Percentiles rank a stretch among this genome's conserved stretches.
Conservation (phyloP, 257 asterid species). For the Solanum piurae region DNA sequence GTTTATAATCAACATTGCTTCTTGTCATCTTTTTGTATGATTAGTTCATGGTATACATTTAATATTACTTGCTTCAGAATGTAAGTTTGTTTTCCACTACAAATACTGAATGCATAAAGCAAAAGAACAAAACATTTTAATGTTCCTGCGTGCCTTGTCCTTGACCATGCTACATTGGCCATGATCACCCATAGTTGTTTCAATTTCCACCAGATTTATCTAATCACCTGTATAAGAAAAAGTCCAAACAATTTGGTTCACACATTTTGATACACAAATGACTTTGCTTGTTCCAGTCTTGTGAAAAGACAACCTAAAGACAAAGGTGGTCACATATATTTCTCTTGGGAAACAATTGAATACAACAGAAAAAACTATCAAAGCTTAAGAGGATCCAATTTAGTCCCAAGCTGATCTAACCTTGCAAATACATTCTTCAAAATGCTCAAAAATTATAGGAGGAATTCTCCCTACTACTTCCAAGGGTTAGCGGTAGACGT, state of each 20-base stretch:
- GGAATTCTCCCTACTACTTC: not conserved
- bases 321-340: not conserved
- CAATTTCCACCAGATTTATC: not conserved
- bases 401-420: not conserved
- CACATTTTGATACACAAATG: not conserved
- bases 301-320: not conserved
- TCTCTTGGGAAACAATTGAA: not conserved
- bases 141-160: not conserved
- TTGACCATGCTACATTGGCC: not conserved
- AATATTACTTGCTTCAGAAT: not conserved
- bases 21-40: not conserved
- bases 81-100: not conserved
- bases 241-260: not conserved
- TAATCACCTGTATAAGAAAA: not conserved
- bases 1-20: not conserved
- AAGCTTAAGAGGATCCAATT: not conserved
- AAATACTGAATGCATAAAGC: not conserved
- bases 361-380: not conserved
- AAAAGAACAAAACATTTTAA: not conserved
- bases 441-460: not conserved
- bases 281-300: not conserved
- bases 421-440: not conserved
- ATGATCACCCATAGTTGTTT: not conserved
- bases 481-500: not conserved
- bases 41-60: not conserved